Conservation (phyloP, 192 early-diverging fungal species). For the Coemansia sp. region DNA sequence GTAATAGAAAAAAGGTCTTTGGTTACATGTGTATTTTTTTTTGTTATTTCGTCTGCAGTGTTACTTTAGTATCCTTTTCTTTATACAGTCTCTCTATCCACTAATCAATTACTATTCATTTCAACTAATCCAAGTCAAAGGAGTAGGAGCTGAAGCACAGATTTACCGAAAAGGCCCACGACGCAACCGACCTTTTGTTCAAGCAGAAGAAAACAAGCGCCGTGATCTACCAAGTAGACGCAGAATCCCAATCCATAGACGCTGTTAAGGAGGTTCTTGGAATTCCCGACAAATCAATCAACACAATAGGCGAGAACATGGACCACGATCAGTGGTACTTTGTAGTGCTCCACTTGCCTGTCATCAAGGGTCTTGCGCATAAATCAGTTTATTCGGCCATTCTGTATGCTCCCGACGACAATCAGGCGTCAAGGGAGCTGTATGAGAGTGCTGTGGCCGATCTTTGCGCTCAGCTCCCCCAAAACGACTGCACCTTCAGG, state of each 20-base stretch:
- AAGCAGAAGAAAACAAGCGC: slow-evolving; percentile 7
- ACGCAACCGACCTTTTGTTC: slow-evolving; percentile 23
- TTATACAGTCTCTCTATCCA: too few relatives aligned
- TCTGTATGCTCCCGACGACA: slow-evolving; percentile 19
- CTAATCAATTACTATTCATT: too few relatives aligned
- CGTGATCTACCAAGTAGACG: slow-evolving; percentile 15
- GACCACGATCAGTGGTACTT: background rate
- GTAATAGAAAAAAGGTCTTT: too few relatives aligned
- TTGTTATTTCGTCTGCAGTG: too few relatives aligned
- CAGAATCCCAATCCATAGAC: background rate
- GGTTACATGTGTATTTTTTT: too few relatives aligned
- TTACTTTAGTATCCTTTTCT: too few relatives aligned
- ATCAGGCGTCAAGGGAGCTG: slow-evolving; percentile 6
- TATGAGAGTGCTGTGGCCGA: slow-evolving; percentile 10
- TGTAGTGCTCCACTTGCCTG: background rate
- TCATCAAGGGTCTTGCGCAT: background rate
- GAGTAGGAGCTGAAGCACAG: slow-evolving; percentile 8
- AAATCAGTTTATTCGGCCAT: slow-evolving; percentile 4
- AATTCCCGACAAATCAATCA: background rate
- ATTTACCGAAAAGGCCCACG: slow-evolving; percentile 14
- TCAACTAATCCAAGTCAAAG: background rate
- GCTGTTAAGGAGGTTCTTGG: background rate
- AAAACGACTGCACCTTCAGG: slow-evolving; percentile 20
- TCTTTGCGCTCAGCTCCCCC: slow-evolving; percentile 15
- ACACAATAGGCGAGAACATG: background rate